These are phyloP conservation scores for Pythium rhizo-oryzae DNA, from an alignment of 352 stramenopile species.

Conservation along the genomic window DNA sequence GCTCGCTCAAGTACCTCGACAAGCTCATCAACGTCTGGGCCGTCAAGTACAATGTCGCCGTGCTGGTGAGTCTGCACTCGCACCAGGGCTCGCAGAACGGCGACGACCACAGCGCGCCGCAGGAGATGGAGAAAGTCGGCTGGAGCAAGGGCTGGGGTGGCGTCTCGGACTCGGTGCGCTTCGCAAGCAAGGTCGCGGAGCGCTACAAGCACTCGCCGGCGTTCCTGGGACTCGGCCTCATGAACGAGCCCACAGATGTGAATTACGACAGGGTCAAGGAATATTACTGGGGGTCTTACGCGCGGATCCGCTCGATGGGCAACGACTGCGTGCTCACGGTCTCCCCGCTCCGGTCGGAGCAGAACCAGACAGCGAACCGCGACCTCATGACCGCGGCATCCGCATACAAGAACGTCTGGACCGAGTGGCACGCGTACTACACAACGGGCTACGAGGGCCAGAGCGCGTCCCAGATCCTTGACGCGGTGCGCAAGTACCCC, in stretches of 20 bases:
- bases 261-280: constrained; percentile 26
- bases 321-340: constrained; percentile 35
- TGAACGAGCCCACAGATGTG: constrained; percentile 51
- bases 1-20: constrained; percentile 55
- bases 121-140: not conserved
- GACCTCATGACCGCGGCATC: no score
- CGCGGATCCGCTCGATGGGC: constrained; percentile 32
- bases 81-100: constrained; percentile 64
- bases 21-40: constrained; percentile 54
- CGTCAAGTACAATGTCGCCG: constrained; percentile 52
- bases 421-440: constrained; percentile 38
- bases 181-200: constrained; percentile 41
- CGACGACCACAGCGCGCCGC: constrained; percentile 47
- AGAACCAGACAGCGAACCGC: constrained; percentile 1
- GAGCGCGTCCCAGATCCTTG: not conserved
- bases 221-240: constrained; percentile 54
- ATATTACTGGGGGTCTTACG: constrained; percentile 53
- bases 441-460: constrained; percentile 27
- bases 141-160: constrained; percentile 40
- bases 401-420: constrained; percentile 29
- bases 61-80: constrained; percentile 58
- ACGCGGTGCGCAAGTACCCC: constrained; percentile 23
- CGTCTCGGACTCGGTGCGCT: constrained; percentile 38
- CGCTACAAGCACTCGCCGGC: constrained; percentile 46
- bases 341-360: constrained; percentile 26